These are phyloP conservation scores for Populus hybrid DNA, from an alignment of 441 rosid species.

Conservation along the genomic window DNA sequence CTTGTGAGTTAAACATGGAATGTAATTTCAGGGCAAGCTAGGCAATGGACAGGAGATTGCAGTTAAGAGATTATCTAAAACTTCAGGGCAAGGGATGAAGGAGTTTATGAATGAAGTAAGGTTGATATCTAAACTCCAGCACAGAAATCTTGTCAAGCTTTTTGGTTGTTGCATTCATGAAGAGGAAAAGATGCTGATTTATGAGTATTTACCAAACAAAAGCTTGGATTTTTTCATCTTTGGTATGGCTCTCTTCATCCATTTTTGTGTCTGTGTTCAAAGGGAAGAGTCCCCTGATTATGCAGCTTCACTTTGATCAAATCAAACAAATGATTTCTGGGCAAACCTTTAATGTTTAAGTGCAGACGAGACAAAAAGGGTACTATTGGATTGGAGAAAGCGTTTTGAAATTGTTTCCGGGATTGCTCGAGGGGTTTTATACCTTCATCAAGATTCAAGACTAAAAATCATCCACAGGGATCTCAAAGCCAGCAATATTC, in stretches of 20 bases:
- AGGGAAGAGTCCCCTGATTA: too few species aligned
- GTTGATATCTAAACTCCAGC: conserved; percentile 61
- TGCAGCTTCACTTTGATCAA: too few species aligned
- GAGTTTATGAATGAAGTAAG: conserved; percentile 62
- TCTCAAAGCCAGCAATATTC: conserved; percentile 56
- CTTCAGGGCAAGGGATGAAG: conserved; percentile 51
- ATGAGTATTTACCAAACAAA: conserved; percentile 55
- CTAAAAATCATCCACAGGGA: conserved; percentile 62
- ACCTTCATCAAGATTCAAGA: conserved; percentile 66
- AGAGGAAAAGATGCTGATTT: conserved; percentile 58
- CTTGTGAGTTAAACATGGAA: not conserved
- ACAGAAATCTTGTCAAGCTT: conserved; percentile 57
- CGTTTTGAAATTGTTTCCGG: conserved; percentile 46
- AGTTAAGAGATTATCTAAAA: conserved; percentile 47
- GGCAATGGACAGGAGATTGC: conserved; percentile 49
- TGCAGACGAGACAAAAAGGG: conserved; percentile 33
- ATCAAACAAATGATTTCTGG: too few species aligned
- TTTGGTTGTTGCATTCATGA: conserved; percentile 50
- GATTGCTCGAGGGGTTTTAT: conserved; percentile 54
- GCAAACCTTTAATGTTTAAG: too few species aligned
- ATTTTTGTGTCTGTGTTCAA: too few species aligned
- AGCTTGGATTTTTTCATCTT: conserved; percentile 58
- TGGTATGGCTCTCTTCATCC: conserved; percentile 24
- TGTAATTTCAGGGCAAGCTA: conserved; percentile 41
- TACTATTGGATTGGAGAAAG: conserved; percentile 37